Percentiles rank a stretch among this genome's conserved stretches.
Conservation (phyloP, 371 early-diverging fungal species). For the Zopfochytrium polystomum region DNA sequence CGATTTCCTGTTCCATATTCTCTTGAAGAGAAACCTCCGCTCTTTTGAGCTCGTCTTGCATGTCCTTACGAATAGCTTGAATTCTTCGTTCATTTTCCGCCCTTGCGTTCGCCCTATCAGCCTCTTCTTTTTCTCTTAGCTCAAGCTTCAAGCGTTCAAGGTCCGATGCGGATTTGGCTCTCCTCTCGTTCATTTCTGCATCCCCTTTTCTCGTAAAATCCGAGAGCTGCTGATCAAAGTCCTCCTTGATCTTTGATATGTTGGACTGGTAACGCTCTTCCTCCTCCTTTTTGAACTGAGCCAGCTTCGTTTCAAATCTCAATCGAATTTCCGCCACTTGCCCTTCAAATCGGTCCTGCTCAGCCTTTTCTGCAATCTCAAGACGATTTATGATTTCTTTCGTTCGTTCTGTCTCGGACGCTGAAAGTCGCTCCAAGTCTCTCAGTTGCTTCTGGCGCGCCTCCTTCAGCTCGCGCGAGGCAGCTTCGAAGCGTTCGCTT, state of each 20-base stretch:
- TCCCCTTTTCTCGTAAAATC: slow-evolving; percentile 6
- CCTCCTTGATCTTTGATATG: neutral
- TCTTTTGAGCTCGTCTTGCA: slow-evolving; percentile 5
- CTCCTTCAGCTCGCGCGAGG: neutral
- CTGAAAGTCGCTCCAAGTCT: slow-evolving; percentile 17
- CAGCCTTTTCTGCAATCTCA: slow-evolving; percentile 6
- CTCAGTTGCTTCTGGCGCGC: slow-evolving; percentile 12
- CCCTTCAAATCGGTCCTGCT: slow-evolving; percentile 19
- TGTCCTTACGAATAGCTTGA: slow-evolving; percentile 14
- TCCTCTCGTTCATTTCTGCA: neutral
- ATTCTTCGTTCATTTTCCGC: slow-evolving; percentile 9
- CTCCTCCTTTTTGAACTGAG: neutral
- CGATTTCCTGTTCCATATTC: neutral
- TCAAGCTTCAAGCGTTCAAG: neutral
- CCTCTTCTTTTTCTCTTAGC: neutral
- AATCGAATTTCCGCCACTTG: slow-evolving; percentile 10
- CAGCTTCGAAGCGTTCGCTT: neutral
- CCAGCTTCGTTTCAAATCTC: slow-evolving; percentile 2
- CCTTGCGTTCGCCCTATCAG: neutral
- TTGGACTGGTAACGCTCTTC: neutral
- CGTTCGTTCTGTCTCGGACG: slow-evolving; percentile 3
- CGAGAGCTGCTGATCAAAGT: slow-evolving; percentile 3
- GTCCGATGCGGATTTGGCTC: neutral
- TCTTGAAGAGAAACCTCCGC: slow-evolving; percentile 9
- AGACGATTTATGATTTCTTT: slow-evolving; percentile 1